Evolutionary conservation across 164 flowering plant genomes (phyloP).

Genomic region (Macadamia integrifolia): DNA sequence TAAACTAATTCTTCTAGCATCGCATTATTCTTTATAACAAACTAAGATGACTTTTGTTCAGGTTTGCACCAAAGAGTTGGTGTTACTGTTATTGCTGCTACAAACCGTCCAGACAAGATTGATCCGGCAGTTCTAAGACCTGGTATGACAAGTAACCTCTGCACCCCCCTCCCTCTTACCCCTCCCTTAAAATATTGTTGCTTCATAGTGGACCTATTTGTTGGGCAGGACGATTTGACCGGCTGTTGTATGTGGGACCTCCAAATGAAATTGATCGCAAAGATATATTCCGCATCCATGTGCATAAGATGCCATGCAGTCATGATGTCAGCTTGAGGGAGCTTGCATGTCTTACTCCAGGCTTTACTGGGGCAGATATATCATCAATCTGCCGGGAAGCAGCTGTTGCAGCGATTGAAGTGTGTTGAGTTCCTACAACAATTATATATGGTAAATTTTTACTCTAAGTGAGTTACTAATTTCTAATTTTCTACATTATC

Average conservation of each 20-base stretch:
- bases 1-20: not conserved
- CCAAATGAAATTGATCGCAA: conserved; percentile 65
- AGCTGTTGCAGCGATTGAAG: conserved; percentile 70
- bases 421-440: conserved; percentile 21
- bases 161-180: conserved; percentile 7
- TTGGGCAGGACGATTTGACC: conserved; percentile 88
- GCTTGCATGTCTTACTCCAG: conserved; percentile 63
- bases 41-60: conserved; percentile 15
- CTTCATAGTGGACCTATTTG: conserved; percentile 1
- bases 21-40: not conserved
- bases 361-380: conserved; percentile 93
- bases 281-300: conserved; percentile 75
- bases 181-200: not conserved
- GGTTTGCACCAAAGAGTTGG: conserved; percentile 83
- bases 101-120: conserved; percentile 96
- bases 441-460: not conserved
- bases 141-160: conserved; percentile 32
- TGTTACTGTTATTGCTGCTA: conserved; percentile 97
- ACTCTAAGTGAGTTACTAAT: not conserved
- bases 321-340: conserved; percentile 56
- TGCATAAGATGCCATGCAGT: conserved; percentile 57
- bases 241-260: conserved; percentile 87
- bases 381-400: conserved; percentile 73
- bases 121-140: conserved; percentile 93
- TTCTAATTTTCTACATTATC: conserved; percentile 7